phyloP scores from a whole-genome alignment of 2,329 filamentous ascomycete genomes.

The Phialophora macrospora region DNA sequence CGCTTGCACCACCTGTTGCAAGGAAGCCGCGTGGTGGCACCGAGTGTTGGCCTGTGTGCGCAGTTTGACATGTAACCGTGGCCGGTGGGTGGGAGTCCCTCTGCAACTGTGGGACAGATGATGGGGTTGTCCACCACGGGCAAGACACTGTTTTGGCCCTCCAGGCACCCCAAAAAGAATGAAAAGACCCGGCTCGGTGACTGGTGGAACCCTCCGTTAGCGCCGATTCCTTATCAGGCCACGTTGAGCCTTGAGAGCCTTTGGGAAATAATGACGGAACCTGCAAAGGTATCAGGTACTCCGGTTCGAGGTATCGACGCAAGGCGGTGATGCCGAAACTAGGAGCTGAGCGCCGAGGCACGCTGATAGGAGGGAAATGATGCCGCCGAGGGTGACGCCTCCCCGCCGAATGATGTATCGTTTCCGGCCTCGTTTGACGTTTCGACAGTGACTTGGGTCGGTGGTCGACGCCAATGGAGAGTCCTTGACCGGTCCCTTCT shows the following conservation, averaged over 20 bases:
- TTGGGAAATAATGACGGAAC: constrained; percentile 6
- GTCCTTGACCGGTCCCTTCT: not conserved
- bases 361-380: constrained; percentile 11
- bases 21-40: constrained; percentile 2
- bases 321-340: not conserved
- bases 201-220: constrained; percentile 16
- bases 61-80: constrained; percentile 14
- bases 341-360: constrained; percentile 13
- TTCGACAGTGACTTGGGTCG: not conserved
- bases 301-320: constrained; percentile 5
- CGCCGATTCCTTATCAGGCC: constrained; percentile 23
- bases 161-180: constrained; percentile 1
- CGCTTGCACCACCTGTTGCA: not conserved
- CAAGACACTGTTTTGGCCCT: constrained; percentile 11
- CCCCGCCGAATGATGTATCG: constrained; percentile 6
- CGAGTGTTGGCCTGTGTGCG: constrained; percentile 14
- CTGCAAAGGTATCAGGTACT: constrained; percentile 7
- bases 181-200: constrained; percentile 7
- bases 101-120: constrained; percentile 19
- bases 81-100: constrained; percentile 3
- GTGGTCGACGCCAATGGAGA: not conserved
- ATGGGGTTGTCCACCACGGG: constrained; percentile 10
- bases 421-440: constrained; percentile 3
- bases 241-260: constrained; percentile 11
- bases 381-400: constrained; percentile 1